Evolutionary conservation across 441 rosid genomes (phyloP), one percentile per base, ranked within the genome.

Genomic region (Pelargonium fulgidum): DNA sequence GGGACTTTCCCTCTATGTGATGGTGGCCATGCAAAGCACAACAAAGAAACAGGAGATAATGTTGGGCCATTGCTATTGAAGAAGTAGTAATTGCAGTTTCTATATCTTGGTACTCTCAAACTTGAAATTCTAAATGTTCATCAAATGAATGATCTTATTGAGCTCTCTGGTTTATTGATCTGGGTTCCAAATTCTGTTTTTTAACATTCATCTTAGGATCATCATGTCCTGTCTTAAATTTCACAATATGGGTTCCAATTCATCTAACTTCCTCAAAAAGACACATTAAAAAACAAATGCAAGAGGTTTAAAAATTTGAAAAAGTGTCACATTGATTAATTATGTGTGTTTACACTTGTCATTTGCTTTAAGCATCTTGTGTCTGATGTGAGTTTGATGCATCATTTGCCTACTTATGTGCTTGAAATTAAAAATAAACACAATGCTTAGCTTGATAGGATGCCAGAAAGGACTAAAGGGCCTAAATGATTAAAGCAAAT

Each of bases 31-130:
- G 89, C 83, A 67, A 92, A 92, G 87, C 97, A 93, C 83, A 93
- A 93, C 85, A 90, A 86, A 69, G 96, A 91, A 48, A 86, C 89
- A 4, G 98, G 98, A 17, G 97, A 90, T 80, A 90, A 90, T 58
- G 97, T 93, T 76, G 98, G 96, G 4, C 98, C 97, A 79, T 79
- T 90, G 79, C 91, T 89, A 56, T 69, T 90, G 79, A 92, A 92
- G 83, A 92, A 82, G 71, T 84, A 76, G 77, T 86, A 81, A 68
- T 63, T 72, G 58, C 65, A 26, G 68, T 26, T 19, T 26, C 33
- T 24, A 24, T 26, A 0, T 26, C 4, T 7, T 58, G n/a, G 22
- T 14, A 44, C 33, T 26, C 16, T 63, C 3, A 48, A 56, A 6
- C 29, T 42, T 68, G 24, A 42, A 29, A 61, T 26, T 26, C 33